Conservation (phyloP, 805 yeast species). For the Yarrowia alimentaria region DNA sequence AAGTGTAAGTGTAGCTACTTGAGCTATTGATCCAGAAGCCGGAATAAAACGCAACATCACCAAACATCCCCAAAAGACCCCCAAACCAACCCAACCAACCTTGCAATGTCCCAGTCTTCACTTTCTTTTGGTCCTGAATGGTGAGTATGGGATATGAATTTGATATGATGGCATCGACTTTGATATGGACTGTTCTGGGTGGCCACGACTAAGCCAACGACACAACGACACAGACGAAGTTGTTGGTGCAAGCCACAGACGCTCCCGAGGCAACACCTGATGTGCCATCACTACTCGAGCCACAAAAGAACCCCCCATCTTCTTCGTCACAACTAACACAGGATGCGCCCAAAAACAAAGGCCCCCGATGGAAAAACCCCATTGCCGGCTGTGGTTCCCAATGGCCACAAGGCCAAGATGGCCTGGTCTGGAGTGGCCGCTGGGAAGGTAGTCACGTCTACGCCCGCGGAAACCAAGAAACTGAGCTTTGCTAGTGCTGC, state of each 20-base stretch:
- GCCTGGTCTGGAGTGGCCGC: constrained; percentile 29
- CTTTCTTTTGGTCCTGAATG: constrained; percentile 29
- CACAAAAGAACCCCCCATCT: too few relatives aligned
- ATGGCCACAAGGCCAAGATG: constrained; percentile 22
- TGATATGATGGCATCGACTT: too few relatives aligned
- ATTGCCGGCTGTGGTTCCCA: constrained; percentile 24
- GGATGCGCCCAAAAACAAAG: constrained; percentile 27
- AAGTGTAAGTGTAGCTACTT: constrained; percentile 24
- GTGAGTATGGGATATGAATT: constrained; percentile 3
- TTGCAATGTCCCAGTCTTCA: constrained; percentile 28
- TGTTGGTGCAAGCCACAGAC: not conserved
- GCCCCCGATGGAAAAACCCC: constrained; percentile 24
- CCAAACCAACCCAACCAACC: not conserved
- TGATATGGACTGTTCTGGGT: too few relatives aligned
- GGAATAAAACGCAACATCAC: not conserved
- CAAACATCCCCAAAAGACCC: not conserved
- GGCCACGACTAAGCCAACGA: not conserved
- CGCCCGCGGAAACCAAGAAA: constrained; percentile 19
- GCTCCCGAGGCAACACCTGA: too few relatives aligned
- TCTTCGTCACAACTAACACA: constrained; percentile 9
- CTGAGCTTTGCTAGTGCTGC: constrained; percentile 17
- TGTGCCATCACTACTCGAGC: too few relatives aligned
- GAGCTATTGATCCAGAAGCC: constrained; percentile 13
- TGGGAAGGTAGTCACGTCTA: constrained; percentile 21
- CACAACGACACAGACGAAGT: not conserved